Evolutionary conservation across 805 yeast genomes (phyloP).

Genomic region (Myxozyma lipomycoides): DNA sequence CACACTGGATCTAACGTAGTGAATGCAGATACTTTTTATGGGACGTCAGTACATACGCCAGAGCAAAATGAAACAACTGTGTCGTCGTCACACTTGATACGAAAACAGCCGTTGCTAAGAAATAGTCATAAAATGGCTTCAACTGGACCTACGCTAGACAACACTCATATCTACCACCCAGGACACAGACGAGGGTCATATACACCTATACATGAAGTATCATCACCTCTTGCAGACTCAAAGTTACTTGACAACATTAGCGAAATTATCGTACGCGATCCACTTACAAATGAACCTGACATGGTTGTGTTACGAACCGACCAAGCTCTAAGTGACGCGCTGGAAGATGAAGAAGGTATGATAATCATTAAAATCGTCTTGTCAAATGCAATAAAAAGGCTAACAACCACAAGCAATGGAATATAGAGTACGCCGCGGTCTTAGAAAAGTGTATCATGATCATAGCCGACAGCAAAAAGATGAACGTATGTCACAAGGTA

Average conservation of each 20-base stretch:
- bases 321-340: constrained; percentile 12
- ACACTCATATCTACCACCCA: too few relatives aligned
- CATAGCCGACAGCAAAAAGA: constrained; percentile 5
- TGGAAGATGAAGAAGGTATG: constrained; percentile 21
- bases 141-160: too few relatives aligned
- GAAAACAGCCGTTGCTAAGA: background rate
- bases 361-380: background rate
- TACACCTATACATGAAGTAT: too few relatives aligned
- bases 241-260: constrained; percentile 8
- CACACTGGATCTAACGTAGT: background rate
- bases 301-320: constrained; percentile 17
- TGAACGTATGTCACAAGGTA: background rate
- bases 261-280: constrained; percentile 21
- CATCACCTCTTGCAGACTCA: background rate
- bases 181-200: too few relatives aligned
- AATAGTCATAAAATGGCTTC: too few relatives aligned
- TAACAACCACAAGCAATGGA: constrained; percentile 9
- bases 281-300: constrained; percentile 20
- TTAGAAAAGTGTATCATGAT: constrained; percentile 11
- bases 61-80: background rate
- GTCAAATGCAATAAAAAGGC: background rate
- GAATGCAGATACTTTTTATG: constrained; percentile 7
- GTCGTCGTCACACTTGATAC: background rate
- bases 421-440: constrained; percentile 8
- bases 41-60: background rate